phyloP scores from a whole-genome alignment of 202 grass and related monocot genomes.

The Saccharum hybrid region DNA sequence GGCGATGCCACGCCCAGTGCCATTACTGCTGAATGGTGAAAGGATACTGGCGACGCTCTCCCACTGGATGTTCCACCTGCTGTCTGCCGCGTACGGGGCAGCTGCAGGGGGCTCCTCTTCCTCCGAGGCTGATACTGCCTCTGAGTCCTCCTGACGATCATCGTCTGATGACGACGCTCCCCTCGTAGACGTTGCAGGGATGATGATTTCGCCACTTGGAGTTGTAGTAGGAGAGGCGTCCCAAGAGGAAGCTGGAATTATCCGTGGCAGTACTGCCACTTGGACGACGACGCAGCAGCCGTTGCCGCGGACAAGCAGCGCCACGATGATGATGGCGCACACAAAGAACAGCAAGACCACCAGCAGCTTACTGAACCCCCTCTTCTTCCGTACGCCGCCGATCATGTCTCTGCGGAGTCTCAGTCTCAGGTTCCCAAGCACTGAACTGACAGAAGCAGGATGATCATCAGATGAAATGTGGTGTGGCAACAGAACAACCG shows the following conservation, averaged over 20 bases:
- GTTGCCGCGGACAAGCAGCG: constrained; percentile 24
- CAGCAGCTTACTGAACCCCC: neutral
- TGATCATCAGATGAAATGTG: neutral
- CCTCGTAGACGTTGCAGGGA: neutral
- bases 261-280: neutral
- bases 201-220: neutral
- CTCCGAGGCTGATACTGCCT: neutral
- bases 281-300: constrained; percentile 24
- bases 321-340: constrained; percentile 1
- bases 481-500: neutral
- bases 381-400: constrained; percentile 17
- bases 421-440: neutral
- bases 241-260: neutral
- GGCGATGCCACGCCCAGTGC: neutral
- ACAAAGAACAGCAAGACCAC: neutral
- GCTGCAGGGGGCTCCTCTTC: constrained; percentile 21
- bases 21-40: neutral
- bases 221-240: neutral
- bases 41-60: constrained; percentile 36
- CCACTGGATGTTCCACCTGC: constrained; percentile 50
- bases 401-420: neutral
- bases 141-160: neutral
- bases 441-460: neutral
- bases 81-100: constrained; percentile 44
- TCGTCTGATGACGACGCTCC: neutral